Percentiles rank a stretch among this genome's conserved stretches.
Evolutionary conservation across 148 eudicot species (phyloP).

Genomic region (Chenopodium berlandieri): DNA sequence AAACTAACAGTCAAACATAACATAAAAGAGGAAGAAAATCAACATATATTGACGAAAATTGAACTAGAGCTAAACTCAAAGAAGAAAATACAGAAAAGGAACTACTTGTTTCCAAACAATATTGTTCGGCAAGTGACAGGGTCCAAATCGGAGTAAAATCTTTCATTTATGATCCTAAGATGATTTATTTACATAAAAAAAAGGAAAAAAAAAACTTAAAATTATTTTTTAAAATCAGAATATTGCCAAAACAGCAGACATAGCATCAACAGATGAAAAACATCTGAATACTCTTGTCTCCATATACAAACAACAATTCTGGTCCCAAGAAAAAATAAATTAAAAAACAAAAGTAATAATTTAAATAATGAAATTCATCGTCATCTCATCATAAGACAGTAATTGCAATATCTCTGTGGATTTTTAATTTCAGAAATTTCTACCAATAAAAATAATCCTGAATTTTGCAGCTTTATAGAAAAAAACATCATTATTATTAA

Average conservation of each 20-base stretch:
- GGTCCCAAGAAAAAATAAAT: slow-evolving; percentile 1
- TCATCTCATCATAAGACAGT: slow-evolving; percentile 31
- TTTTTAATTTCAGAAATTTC: slow-evolving; percentile 16
- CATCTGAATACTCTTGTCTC: slow-evolving; percentile 22
- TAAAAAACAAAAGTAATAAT: slow-evolving; percentile 6
- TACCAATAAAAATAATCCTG: neutral
- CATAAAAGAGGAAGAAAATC: neutral
- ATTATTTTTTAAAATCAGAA: neutral
- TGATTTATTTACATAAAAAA: neutral
- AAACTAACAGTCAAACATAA: neutral
- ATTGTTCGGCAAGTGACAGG: neutral
- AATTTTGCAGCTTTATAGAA: neutral
- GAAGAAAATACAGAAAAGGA: neutral
- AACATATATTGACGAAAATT: neutral
- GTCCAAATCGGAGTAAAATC: slow-evolving; percentile 16
- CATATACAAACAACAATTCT: slow-evolving; percentile 20
- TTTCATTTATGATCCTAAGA: slow-evolving; percentile 3
- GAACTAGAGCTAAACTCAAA: slow-evolving; percentile 1
- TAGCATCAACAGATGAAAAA: slow-evolving; percentile 23
- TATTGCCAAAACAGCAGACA: slow-evolving; percentile 21
- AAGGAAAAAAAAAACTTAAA: neutral
- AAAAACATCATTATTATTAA: neutral
- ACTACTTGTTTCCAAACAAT: neutral
- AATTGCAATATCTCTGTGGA: slow-evolving; percentile 20
- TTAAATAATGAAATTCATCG: slow-evolving; percentile 6